These are phyloP conservation scores for Cryptococcus jaspeensis DNA, from an alignment of 1,284 basidiomycete genomes.

Conservation along the genomic window DNA sequence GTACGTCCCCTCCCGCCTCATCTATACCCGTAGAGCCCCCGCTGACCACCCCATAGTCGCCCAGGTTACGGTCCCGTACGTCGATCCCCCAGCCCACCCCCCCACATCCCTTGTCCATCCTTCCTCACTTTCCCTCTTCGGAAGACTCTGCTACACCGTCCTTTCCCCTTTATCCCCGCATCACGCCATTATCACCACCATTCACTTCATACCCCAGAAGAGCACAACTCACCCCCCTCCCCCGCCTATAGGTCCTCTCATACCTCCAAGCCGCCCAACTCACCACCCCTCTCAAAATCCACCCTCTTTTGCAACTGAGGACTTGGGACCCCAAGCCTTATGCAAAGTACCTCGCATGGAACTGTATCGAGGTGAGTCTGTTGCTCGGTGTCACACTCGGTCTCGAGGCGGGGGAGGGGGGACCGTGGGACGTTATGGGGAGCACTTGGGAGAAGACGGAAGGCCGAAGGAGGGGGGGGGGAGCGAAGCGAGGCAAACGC, in stretches of 20 bases:
- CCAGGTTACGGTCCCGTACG: constrained; percentile 46
- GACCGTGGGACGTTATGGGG: too few species aligned
- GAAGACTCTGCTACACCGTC: neutral
- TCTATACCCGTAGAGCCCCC: neutral
- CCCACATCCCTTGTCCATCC: neutral
- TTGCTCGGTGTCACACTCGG: neutral
- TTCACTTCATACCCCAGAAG: too few species aligned
- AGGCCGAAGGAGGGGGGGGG: neutral
- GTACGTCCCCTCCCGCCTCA: constrained; percentile 15
- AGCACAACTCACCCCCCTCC: too few species aligned
- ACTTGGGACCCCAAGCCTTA: constrained; percentile 48
- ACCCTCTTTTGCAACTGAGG: constrained; percentile 42
- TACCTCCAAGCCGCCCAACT: constrained; percentile 48
- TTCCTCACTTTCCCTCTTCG: neutral
- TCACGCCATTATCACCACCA: too few species aligned
- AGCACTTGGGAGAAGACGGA: too few species aligned
- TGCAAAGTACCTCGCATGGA: constrained; percentile 43
- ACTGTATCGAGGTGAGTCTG: constrained; percentile 37
- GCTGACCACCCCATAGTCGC: constrained; percentile 27
- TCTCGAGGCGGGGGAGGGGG: neutral
- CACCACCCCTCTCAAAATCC: constrained; percentile 42
- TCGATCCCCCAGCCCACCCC: neutral
- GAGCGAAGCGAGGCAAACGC: neutral
- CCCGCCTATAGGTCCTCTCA: constrained; percentile 27
- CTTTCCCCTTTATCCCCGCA: neutral